phyloP scores from a whole-genome alignment of 331 rosid genomes.

The Dryas integrifolia region DNA sequence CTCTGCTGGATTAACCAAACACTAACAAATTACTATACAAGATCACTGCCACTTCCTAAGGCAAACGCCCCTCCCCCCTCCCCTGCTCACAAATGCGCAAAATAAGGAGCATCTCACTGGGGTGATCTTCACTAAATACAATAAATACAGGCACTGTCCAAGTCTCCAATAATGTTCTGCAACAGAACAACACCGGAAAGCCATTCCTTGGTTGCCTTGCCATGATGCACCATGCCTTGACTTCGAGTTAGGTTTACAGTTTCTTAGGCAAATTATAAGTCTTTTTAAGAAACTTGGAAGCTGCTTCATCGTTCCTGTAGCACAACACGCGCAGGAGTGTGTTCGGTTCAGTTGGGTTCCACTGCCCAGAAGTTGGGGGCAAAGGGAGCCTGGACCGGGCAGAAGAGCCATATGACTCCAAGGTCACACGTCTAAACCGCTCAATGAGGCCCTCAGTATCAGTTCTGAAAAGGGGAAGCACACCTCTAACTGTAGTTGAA shows the following conservation, averaged over 20 bases:
- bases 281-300: constrained; percentile 88
- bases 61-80: constrained; percentile 14
- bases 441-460: constrained; percentile 68
- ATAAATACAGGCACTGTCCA: constrained; percentile 39
- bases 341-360: constrained; percentile 93
- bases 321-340: constrained; percentile 84
- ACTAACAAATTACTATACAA: constrained; percentile 24
- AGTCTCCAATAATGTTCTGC: constrained; percentile 30
- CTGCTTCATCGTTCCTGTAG: constrained; percentile 76
- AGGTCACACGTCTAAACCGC: constrained; percentile 55
- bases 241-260: constrained; percentile 40
- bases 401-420: constrained; percentile 63
- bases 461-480: constrained; percentile 61
- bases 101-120: constrained; percentile 30
- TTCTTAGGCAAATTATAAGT: constrained; percentile 81
- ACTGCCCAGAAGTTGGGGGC: constrained; percentile 83
- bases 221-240: constrained; percentile 15
- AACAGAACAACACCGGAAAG: constrained; percentile 21
- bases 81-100: constrained; percentile 26
- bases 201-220: constrained; percentile 24
- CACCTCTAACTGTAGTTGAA: constrained; percentile 54
- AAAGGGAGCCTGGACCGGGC: constrained; percentile 71
- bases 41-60: constrained; percentile 19
- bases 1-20: constrained; percentile 29
- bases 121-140: constrained; percentile 37